Evolutionary conservation across 352 stramenopile species (phyloP).

Genomic region (Globisporangium recalcitrans): DNA sequence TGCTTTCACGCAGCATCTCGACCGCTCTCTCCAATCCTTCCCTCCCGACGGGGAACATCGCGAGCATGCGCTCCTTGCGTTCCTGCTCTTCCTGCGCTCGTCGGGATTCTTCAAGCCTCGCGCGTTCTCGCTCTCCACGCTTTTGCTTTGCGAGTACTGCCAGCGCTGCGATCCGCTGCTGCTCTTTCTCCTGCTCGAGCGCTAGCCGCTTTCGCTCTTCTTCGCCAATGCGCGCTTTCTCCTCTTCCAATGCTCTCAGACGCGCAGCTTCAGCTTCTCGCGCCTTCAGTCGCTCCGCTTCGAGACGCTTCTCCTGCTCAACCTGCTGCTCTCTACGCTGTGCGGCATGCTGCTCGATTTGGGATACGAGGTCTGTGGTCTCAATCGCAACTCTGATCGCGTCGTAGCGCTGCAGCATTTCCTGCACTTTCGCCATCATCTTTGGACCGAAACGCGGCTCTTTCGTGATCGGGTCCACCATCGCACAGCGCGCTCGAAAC

Average conservation of each 20-base stretch:
- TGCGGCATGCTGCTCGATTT: slow-evolving; percentile 12
- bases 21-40: slow-evolving; percentile 39
- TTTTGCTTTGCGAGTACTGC: slow-evolving; percentile 52
- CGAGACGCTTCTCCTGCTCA: slow-evolving; percentile 19
- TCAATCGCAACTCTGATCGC: slow-evolving; percentile 27
- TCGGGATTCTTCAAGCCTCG: slow-evolving; percentile 30
- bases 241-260: slow-evolving; percentile 7
- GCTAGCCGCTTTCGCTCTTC: slow-evolving; percentile 14
- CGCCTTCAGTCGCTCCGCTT: slow-evolving; percentile 14
- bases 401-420: slow-evolving; percentile 51
- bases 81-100: slow-evolving; percentile 28
- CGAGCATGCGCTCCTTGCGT: slow-evolving; percentile 28
- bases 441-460: slow-evolving; percentile 70
- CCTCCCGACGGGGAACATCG: slow-evolving; percentile 30
- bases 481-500: slow-evolving; percentile 40
- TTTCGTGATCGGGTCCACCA: slow-evolving; percentile 71
- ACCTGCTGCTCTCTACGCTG: slow-evolving; percentile 14
- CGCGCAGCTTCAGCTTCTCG: slow-evolving; percentile 5
- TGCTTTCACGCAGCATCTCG: slow-evolving; percentile 35
- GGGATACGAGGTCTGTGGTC: slow-evolving; percentile 21
- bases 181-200: slow-evolving; percentile 19
- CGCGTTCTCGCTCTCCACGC: slow-evolving; percentile 36
- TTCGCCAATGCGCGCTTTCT: slow-evolving; percentile 11
- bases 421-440: slow-evolving; percentile 61
- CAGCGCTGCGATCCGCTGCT: slow-evolving; percentile 34